Base-by-base conservation (phyloP, 2,329 filamentous ascomycete genomes). In the Monosporascus sp. region DNA sequence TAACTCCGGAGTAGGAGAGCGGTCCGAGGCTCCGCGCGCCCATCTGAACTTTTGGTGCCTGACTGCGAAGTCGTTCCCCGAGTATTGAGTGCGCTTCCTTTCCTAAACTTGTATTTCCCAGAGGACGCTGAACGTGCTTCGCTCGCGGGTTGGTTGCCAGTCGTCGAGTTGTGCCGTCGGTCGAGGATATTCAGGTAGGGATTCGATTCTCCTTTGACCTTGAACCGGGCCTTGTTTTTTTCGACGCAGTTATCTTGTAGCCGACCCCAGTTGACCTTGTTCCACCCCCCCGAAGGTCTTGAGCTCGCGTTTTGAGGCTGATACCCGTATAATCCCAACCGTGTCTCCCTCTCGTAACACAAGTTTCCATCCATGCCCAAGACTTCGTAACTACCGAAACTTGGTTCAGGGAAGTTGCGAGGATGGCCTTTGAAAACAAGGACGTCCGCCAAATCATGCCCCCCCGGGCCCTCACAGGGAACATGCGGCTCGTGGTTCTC, bases 1-100 rank as follows among this genome's bases (percentile, higher is more conserved):
- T 88, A 93, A 0, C 88, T 86, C 38, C 90, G 84, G 38, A 96
- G 78, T 6, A 96, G 70, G 9, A 96, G 70, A 1, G 88, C 90
- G 0, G 88, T 91, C 37, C 90, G 80, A 3, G 72, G 65, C 62
- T 82, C 78, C 3, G 65, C 63, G 24, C 50, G 57, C 7, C 46
- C 24, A 35, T 59, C 52, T 44, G 48, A 54, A 18, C 57, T 60
- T 24, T 56, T 56, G 36, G 54, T 50, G 36, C 37, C 53, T 7
- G 55, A 51, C 41, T 47, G 46, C 47, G 53, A 49, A n/a, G 35
- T 27, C 27, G 45, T 51, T 25, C 20, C 58, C 47, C 20, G 54
- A 4, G 46, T 48, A 24, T 54, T 41, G 2, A 46, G 27, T 37
- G 51, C 50, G 8, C 24, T 50, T 39, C 31, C 54, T 18, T 38